These are phyloP conservation scores for Blakeslea trispora DNA, from an alignment of 371 early-diverging fungal species.

Conservation along the genomic window DNA sequence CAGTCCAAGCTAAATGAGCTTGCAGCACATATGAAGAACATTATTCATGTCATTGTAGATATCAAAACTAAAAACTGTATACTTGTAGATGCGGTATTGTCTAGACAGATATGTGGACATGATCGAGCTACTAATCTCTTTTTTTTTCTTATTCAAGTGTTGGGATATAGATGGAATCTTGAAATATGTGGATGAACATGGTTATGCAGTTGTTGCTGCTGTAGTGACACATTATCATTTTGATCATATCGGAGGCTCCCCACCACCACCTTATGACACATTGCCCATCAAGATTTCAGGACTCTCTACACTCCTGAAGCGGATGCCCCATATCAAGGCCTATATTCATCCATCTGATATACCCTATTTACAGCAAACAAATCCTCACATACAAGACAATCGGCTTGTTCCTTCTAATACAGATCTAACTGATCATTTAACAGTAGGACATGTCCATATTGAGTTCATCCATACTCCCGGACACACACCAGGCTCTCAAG, in stretches of 20 bases:
- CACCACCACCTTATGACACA: slow-evolving; percentile 82
- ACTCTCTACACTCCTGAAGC: slow-evolving; percentile 67
- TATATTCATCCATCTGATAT: slow-evolving; percentile 80
- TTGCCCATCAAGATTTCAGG: slow-evolving; percentile 82
- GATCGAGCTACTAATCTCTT: neutral
- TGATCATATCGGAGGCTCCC: slow-evolving; percentile 77
- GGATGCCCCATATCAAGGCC: slow-evolving; percentile 67
- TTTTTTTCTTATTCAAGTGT: slow-evolving; percentile 54
- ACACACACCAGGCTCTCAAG: slow-evolving; percentile 88
- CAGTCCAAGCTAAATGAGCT: slow-evolving; percentile 74
- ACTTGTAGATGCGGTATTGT: slow-evolving; percentile 74
- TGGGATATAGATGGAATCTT: slow-evolving; percentile 88
- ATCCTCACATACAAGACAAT: slow-evolving; percentile 63
- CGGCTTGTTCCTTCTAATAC: slow-evolving; percentile 64
- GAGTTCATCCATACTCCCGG: slow-evolving; percentile 87
- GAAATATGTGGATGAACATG: slow-evolving; percentile 55
- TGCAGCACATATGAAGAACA: slow-evolving; percentile 83
- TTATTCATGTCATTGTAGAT: slow-evolving; percentile 78
- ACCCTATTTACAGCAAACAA: slow-evolving; percentile 64
- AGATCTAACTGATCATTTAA: slow-evolving; percentile 56
- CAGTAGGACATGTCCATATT: slow-evolving; percentile 56
- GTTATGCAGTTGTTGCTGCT: slow-evolving; percentile 70
- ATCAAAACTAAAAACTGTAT: slow-evolving; percentile 64
- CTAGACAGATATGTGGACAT: neutral
- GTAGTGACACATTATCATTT: slow-evolving; percentile 84